phyloP scores from a whole-genome alignment of 257 asterid species.

The Misopates orontium region DNA sequence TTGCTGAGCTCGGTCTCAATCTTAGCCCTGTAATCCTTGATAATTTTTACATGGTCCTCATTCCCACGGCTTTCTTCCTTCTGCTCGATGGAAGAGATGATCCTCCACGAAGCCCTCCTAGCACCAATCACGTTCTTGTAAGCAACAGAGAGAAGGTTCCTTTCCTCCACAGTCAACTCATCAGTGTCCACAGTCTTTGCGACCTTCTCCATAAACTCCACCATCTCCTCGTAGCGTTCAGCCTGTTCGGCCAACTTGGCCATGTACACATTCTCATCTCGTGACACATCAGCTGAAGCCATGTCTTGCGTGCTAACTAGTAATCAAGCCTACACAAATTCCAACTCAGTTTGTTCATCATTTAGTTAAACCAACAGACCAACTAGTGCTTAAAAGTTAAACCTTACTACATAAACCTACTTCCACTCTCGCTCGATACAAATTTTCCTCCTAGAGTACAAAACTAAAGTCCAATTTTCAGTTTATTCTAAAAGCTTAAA shows the following conservation, averaged over 20 bases:
- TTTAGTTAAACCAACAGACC: no score
- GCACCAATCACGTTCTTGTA: slow-evolving; percentile 73
- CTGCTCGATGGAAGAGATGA: slow-evolving; percentile 69
- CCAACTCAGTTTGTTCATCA: neutral
- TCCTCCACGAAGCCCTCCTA: slow-evolving; percentile 77
- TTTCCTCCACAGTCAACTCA: slow-evolving; percentile 64
- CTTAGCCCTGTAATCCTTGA: slow-evolving; percentile 62
- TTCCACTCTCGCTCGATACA: no score
- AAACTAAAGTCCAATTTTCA: no score
- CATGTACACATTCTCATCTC: slow-evolving; percentile 45
- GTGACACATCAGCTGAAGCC: slow-evolving; percentile 19
- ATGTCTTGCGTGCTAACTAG: neutral
- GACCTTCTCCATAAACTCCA: slow-evolving; percentile 51
- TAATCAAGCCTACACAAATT: neutral
- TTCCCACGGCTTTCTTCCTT: slow-evolving; percentile 71
- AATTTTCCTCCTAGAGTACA: no score
- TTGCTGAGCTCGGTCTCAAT: slow-evolving; percentile 67
- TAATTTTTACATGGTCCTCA: slow-evolving; percentile 54
- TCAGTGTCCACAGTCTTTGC: slow-evolving; percentile 41
- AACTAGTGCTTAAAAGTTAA: no score
- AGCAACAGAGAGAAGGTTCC: slow-evolving; percentile 65
- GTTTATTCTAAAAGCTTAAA: no score
- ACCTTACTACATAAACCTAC: no score
- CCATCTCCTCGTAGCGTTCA: slow-evolving; percentile 51
- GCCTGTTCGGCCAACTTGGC: slow-evolving; percentile 54